Conservation (phyloP, 306 rosid species). For the Datisca glomerata region DNA sequence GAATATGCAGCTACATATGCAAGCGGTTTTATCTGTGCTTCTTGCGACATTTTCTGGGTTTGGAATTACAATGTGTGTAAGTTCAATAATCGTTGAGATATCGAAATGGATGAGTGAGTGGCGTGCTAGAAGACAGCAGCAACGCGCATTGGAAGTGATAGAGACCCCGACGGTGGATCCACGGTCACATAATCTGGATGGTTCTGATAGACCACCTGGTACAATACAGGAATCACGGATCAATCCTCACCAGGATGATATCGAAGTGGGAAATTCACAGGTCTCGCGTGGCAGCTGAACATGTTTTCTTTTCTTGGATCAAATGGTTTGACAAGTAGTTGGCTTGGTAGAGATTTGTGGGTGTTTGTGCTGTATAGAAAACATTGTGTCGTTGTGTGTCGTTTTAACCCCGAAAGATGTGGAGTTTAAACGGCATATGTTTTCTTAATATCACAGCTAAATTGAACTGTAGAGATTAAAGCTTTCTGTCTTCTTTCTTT, state of each 20-base stretch:
- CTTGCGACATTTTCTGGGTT: conserved; percentile 69
- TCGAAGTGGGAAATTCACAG: not conserved
- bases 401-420: no score
- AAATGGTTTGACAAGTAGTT: not conserved
- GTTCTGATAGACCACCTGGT: not conserved
- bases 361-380: no score
- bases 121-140: no score
- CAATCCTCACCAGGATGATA: not conserved
- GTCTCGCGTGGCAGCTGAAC: not conserved
- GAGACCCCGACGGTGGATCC: not conserved
- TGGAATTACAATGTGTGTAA: conserved; percentile 53
- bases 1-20: conserved; percentile 41
- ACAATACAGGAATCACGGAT: not conserved
- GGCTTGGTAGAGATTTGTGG: not conserved
- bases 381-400: no score
- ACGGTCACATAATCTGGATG: no score
- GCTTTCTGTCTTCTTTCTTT: no score
- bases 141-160: not conserved
- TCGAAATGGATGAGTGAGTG: conserved; percentile 27
- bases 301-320: not conserved
- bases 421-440: no score
- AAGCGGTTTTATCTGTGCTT: conserved; percentile 52
- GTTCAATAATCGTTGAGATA: conserved; percentile 31
- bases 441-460: no score
- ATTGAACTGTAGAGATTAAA: no score